phyloP scores from a whole-genome alignment of 164 flowering plant genomes.

The Magnolia sinica region DNA sequence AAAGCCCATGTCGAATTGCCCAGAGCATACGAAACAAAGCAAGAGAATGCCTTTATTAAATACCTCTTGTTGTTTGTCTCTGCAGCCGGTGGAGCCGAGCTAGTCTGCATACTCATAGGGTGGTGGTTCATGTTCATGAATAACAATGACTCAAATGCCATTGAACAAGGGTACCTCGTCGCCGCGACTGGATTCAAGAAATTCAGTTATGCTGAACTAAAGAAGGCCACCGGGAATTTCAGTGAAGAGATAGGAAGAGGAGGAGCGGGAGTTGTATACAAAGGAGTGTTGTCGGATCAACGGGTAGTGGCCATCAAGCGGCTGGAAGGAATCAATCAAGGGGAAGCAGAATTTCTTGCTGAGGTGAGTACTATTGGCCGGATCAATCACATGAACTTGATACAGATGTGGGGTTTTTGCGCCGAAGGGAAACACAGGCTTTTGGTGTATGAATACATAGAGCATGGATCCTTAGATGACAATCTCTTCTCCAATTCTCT shows the following conservation, averaged over 20 bases:
- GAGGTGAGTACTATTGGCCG: constrained; percentile 26
- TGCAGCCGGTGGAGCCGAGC: constrained; percentile 15
- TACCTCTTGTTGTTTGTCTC: constrained; percentile 2
- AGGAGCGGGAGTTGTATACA: constrained; percentile 25
- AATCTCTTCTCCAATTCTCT: constrained; percentile 16
- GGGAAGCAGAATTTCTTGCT: constrained; percentile 27
- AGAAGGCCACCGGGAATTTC: background rate
- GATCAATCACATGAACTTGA: constrained; percentile 35
- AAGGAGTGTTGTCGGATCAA: constrained; percentile 17
- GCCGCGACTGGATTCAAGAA: background rate
- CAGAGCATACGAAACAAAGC: no score
- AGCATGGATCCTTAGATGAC: constrained; percentile 28
- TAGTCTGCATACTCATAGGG: constrained; percentile 6
- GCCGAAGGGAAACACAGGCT: constrained; percentile 23
- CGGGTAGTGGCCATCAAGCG: constrained; percentile 21
- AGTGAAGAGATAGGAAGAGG: background rate
- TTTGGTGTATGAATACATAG: constrained; percentile 36
- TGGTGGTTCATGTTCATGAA: background rate
- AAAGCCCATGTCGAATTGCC: background rate
- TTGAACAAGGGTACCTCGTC: constrained; percentile 5
- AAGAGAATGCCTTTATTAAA: background rate
- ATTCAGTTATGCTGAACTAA: background rate
- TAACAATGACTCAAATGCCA: background rate
- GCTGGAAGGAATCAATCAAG: constrained; percentile 18
- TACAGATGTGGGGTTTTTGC: constrained; percentile 34